Percentiles rank a stretch among this genome's conserved stretches.
Conservation (phyloP, 768 basidiomycete genomes). For the Zangia roseola region DNA sequence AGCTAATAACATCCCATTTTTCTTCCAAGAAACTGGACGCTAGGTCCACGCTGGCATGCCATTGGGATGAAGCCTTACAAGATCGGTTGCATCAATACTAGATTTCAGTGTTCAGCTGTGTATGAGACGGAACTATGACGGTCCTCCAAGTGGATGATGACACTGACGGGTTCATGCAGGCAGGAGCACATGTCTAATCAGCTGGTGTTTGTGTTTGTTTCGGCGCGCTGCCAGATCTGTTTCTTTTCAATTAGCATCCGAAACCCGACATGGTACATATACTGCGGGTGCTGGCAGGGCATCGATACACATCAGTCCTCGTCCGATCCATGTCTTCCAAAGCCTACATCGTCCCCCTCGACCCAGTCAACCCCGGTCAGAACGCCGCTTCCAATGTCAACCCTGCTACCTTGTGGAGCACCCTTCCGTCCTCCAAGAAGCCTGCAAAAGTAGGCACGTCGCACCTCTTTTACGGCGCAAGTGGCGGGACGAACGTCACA, state of each 20-base stretch:
- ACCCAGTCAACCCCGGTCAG: slow-evolving; percentile 41
- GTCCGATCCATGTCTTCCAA: slow-evolving; percentile 48
- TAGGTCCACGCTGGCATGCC: too few species aligned
- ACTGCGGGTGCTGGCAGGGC: slow-evolving; percentile 15
- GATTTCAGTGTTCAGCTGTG: too few species aligned
- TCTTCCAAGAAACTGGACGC: too few species aligned
- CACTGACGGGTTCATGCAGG: too few species aligned
- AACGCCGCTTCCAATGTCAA: slow-evolving; percentile 38
- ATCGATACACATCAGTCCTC: slow-evolving; percentile 21
- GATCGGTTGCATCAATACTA: too few species aligned
- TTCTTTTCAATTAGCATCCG: slow-evolving; percentile 12
- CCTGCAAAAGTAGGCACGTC: slow-evolving; percentile 61
- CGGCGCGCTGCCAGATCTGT: background rate
- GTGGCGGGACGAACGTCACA: slow-evolving; percentile 42
- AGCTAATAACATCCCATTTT: too few species aligned
- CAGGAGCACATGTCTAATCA: too few species aligned
- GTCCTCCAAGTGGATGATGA: too few species aligned
- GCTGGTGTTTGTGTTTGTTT: slow-evolving; percentile 13
- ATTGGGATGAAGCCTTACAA: too few species aligned
- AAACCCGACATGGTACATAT: slow-evolving; percentile 25
- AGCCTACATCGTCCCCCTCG: slow-evolving; percentile 58
- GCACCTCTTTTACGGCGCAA: slow-evolving; percentile 59
- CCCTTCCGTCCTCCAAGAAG: slow-evolving; percentile 47
- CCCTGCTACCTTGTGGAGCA: slow-evolving; percentile 51
- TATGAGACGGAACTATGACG: too few species aligned